phyloP scores from a whole-genome alignment of 1,284 basidiomycete genomes.

The Cryptococcus hybrid region DNA sequence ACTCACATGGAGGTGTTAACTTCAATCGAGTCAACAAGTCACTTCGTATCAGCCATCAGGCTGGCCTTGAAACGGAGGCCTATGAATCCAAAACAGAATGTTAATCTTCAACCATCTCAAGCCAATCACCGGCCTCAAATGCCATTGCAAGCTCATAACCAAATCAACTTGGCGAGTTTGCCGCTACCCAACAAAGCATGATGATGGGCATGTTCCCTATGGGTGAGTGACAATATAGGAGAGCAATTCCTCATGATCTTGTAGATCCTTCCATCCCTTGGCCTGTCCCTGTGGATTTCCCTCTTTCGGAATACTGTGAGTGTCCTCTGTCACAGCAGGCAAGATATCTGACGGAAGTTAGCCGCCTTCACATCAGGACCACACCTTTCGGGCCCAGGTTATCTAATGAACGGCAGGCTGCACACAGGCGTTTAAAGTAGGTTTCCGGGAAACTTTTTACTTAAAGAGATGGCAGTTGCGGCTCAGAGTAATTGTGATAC shows the following conservation, averaged over 20 bases:
- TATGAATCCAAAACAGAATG: background rate
- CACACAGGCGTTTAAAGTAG: background rate
- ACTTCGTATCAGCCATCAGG: constrained; percentile 17
- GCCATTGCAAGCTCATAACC: background rate
- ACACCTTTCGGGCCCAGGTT: background rate
- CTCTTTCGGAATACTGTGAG: constrained; percentile 4
- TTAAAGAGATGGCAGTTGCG: no score
- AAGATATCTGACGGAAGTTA: background rate
- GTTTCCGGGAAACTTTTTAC: no score
- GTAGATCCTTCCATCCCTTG: constrained; percentile 15
- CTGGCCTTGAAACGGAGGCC: constrained; percentile 8
- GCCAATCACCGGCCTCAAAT: background rate
- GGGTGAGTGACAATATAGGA: constrained; percentile 1
- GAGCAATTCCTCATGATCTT: background rate
- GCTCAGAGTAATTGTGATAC: no score
- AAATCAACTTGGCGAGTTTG: background rate
- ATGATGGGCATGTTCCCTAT: constrained; percentile 9
- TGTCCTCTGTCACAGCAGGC: background rate
- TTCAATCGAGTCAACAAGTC: constrained; percentile 46
- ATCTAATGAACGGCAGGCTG: background rate
- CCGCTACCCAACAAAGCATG: background rate
- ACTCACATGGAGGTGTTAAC: constrained; percentile 47
- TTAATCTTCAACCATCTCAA: background rate
- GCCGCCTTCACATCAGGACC: background rate
- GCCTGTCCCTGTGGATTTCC: constrained; percentile 5